Evolutionary conservation across 306 rosid genomes (phyloP).

Genomic region (Quercus gilva): DNA sequence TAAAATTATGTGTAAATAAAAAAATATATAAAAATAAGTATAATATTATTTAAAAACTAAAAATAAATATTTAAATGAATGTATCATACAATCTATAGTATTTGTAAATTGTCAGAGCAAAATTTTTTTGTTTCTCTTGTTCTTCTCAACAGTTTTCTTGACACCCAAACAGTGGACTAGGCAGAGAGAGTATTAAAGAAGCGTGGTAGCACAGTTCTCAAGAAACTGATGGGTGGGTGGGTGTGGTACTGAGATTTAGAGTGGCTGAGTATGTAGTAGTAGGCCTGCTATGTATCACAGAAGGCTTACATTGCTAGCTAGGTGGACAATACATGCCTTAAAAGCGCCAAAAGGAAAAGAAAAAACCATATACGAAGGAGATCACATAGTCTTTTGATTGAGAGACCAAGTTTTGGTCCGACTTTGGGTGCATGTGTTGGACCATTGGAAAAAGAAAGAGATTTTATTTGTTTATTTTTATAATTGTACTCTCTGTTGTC

Average conservation of each 20-base stretch:
- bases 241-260: background rate
- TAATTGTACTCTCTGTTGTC: background rate
- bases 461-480: background rate
- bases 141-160: conserved; percentile 8
- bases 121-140: background rate
- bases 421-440: conserved; percentile 6
- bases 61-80: accelerated
- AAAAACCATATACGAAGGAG: conserved; percentile 3
- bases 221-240: background rate
- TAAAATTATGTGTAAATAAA: accelerated
- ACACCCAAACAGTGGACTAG: conserved; percentile 3
- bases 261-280: background rate
- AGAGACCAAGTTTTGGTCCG: conserved; percentile 7
- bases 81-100: accelerated
- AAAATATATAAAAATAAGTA: accelerated
- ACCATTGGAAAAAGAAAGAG: background rate
- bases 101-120: too few species aligned
- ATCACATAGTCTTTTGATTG: background rate
- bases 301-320: background rate
- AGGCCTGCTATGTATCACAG: background rate
- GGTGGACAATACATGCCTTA: conserved; percentile 17
- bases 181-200: background rate
- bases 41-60: too few species aligned
- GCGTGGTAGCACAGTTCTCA: background rate
- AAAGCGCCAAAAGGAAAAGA: background rate